These are phyloP conservation scores for Psilocybe subaeruginosa DNA, from an alignment of 768 basidiomycete species.

Conservation along the genomic window DNA sequence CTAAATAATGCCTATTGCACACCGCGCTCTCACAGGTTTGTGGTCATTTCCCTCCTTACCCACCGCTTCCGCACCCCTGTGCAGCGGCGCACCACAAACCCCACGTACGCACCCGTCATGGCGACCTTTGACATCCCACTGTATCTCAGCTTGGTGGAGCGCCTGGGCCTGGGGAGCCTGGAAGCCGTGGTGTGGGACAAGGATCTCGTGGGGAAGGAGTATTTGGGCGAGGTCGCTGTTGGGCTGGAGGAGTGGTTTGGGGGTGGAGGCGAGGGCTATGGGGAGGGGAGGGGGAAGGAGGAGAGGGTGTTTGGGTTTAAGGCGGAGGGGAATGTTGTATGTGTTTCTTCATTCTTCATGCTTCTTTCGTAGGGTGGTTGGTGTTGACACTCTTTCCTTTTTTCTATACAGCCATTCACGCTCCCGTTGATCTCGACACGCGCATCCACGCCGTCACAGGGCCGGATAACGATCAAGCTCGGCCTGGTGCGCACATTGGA, in stretches of 20 bases:
- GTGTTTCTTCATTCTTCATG: constrained; percentile 17
- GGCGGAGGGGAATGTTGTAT: constrained; percentile 65
- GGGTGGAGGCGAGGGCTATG: constrained; percentile 4
- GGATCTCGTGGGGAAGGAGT: constrained; percentile 87
- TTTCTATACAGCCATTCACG: constrained; percentile 29
- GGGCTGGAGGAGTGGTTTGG: constrained; percentile 79
- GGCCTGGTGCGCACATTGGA: constrained; percentile 46
- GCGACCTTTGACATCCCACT: constrained; percentile 87
- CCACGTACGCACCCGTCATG: no score
- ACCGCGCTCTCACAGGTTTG: no score
- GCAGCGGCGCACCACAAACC: no score
- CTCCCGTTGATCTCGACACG: constrained; percentile 43
- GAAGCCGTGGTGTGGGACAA: constrained; percentile 94
- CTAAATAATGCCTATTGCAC: no score
- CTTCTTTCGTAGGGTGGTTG: not conserved
- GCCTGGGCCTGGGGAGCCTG: constrained; percentile 55
- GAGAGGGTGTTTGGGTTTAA: constrained; percentile 49
- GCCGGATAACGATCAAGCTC: constrained; percentile 43
- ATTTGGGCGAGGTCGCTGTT: constrained; percentile 86
- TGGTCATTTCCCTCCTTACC: no score
- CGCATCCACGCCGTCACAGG: constrained; percentile 38
- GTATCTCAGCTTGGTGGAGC: constrained; percentile 71
- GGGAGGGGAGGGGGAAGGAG: constrained; percentile 31
- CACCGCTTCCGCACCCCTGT: no score
- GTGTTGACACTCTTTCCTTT: not conserved